Evolutionary conservation across 2,329 filamentous ascomycete genomes (phyloP).

Genomic region (Colletotrichum tamarilloi): DNA sequence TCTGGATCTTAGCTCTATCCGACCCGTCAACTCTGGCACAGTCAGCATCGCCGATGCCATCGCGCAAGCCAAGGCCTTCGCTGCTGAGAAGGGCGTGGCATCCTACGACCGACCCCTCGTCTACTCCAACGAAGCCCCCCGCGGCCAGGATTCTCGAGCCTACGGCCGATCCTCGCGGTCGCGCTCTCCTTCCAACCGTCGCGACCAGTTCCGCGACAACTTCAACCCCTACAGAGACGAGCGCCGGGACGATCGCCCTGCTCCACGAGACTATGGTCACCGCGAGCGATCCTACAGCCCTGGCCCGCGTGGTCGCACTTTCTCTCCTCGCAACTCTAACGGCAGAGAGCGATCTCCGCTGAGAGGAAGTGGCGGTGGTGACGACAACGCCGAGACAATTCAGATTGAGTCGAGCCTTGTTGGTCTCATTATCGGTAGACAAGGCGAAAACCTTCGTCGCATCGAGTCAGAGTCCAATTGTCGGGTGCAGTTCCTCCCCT

Average conservation of each 20-base stretch:
- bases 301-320: constrained; percentile 65
- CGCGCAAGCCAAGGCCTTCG: constrained; percentile 84
- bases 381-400: constrained; percentile 84
- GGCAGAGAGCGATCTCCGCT: constrained; percentile 71
- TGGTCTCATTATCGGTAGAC: constrained; percentile 89
- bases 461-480: constrained; percentile 87
- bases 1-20: constrained; percentile 83
- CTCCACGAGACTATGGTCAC: constrained; percentile 58
- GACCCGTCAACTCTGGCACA: constrained; percentile 82
- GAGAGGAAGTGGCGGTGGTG: constrained; percentile 57
- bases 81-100: constrained; percentile 79
- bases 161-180: constrained; percentile 75
- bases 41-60: constrained; percentile 88
- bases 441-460: constrained; percentile 87
- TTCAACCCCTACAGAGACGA: constrained; percentile 89
- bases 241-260: constrained; percentile 72
- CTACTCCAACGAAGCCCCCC: constrained; percentile 52
- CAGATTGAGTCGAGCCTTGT: constrained; percentile 88
- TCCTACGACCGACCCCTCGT: constrained; percentile 68
- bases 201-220: constrained; percentile 79
- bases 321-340: constrained; percentile 68
- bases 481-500: constrained; percentile 87
- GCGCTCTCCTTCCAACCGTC: constrained; percentile 75
- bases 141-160: constrained; percentile 50
- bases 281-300: constrained; percentile 82